phyloP scores from a whole-genome alignment of 345 rosid species.

The Sonneratia caseolaris region DNA sequence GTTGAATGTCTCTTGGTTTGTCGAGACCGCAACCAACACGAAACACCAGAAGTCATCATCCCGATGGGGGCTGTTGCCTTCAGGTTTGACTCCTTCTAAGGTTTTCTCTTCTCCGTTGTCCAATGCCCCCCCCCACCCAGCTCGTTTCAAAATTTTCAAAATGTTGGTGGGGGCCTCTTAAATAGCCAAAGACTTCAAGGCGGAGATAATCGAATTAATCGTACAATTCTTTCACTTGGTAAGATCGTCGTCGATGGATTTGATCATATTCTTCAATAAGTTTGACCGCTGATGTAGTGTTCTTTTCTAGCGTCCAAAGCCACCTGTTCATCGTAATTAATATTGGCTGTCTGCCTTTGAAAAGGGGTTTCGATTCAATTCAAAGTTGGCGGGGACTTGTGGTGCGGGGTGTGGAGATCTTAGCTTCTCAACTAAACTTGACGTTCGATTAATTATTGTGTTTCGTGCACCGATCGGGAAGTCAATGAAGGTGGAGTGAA shows the following conservation, averaged over 20 bases:
- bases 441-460: neutral
- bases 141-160: neutral
- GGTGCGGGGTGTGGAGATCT: neutral
- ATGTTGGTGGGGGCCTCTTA: neutral
- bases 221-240: too few species aligned
- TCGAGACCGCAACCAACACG: neutral
- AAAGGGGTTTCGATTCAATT: neutral
- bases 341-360: neutral
- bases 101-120: neutral
- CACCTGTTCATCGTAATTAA: too few species aligned
- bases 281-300: too few species aligned
- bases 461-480: neutral
- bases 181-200: neutral
- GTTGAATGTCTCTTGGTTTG: neutral
- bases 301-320: neutral
- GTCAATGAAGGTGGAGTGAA: neutral
- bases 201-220: neutral
- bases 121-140: neutral
- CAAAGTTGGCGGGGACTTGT: neutral
- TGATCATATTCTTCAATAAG: too few species aligned
- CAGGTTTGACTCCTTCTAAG: neutral
- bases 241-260: too few species aligned
- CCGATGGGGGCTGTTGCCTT: neutral
- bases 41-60: neutral
- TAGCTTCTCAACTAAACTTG: neutral